A percentile compares a stretch with the other conserved stretches of the same genome.
These are phyloP conservation scores for Metschnikowia arizonensis DNA, from an alignment of 805 yeast species.

Conservation along the genomic window DNA sequence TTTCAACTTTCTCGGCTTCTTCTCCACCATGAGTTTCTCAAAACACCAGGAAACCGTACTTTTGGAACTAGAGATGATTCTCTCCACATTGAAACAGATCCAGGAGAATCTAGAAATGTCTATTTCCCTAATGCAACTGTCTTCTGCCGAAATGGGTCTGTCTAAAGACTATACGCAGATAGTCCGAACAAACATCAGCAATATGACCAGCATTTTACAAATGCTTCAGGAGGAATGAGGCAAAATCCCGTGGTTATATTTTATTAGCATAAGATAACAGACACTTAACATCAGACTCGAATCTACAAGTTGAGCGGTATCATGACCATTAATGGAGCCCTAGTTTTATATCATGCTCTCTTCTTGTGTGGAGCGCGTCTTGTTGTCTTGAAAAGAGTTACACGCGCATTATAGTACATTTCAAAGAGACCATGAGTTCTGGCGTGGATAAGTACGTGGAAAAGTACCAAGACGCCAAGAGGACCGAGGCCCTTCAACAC, in stretches of 20 bases:
- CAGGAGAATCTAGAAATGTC: constrained; percentile 26
- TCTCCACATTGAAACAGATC: constrained; percentile 29
- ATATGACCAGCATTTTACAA: constrained; percentile 18
- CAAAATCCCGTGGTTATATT: too few relatives aligned
- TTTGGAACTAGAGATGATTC: constrained; percentile 32
- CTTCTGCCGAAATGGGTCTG: background rate
- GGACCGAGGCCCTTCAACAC: constrained; percentile 15
- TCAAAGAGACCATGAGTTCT: constrained; percentile 26
- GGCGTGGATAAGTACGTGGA: constrained; percentile 37
- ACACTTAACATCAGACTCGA: too few relatives aligned
- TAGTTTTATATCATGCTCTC: background rate
- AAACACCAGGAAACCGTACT: constrained; percentile 25
- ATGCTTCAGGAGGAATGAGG: constrained; percentile 6
- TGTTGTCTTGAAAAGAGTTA: too few relatives aligned
- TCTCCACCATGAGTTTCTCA: background rate
- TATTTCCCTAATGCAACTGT: constrained; percentile 19
- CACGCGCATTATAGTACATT: constrained; percentile 3
- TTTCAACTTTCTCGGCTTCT: background rate
- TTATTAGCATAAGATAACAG: too few relatives aligned
- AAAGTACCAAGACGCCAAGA: constrained; percentile 41
- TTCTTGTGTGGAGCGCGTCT: constrained; percentile 5
- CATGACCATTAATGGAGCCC: background rate
- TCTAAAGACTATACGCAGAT: constrained; percentile 15
- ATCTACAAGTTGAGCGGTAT: too few relatives aligned
- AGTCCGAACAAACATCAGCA: constrained; percentile 18